Evolutionary conservation across 2,329 filamentous ascomycete genomes (phyloP).

Genomic region (Bertia moriformis): DNA sequence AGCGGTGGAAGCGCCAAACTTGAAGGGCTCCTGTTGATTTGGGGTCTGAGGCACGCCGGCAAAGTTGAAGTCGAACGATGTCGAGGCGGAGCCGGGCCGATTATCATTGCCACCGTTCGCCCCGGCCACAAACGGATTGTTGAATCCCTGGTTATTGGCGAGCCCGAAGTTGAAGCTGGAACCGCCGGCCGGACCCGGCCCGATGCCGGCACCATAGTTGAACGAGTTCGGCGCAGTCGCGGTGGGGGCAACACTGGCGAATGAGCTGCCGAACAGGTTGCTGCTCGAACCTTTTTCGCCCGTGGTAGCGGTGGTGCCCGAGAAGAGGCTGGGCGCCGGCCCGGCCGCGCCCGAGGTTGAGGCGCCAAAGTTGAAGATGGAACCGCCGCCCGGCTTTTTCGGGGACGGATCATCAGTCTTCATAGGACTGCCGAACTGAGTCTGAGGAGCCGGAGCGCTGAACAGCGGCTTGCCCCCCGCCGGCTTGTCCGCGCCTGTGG

Average conservation of each 20-base stretch:
- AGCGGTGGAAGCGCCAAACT: too few species aligned
- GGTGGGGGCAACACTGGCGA: constrained; percentile 9
- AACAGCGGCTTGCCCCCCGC: not conserved
- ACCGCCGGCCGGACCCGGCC: too few species aligned
- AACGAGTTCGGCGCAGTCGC: constrained; percentile 4
- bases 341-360: too few species aligned
- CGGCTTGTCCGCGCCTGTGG: constrained; percentile 9
- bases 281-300: constrained; percentile 10
- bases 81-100: constrained; percentile 5
- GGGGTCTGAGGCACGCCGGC: constrained; percentile 3
- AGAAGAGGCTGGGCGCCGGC: constrained; percentile 3
- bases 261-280: constrained; percentile 2
- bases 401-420: not conserved
- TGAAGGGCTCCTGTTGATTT: too few species aligned
- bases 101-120: constrained; percentile 5
- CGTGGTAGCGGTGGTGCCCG: constrained; percentile 4
- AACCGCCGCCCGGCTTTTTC: not conserved
- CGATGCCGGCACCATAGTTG: not conserved
- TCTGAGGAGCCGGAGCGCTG: not conserved
- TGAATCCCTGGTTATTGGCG: constrained; percentile 4
- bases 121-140: constrained; percentile 3
- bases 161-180: too few species aligned
- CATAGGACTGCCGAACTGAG: not conserved
- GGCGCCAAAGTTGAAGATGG: not conserved
- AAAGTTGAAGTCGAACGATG: constrained; percentile 11